Conservation (phyloP, 2,329 filamentous ascomycete species). For the Penicillium fuscoglaucum region DNA sequence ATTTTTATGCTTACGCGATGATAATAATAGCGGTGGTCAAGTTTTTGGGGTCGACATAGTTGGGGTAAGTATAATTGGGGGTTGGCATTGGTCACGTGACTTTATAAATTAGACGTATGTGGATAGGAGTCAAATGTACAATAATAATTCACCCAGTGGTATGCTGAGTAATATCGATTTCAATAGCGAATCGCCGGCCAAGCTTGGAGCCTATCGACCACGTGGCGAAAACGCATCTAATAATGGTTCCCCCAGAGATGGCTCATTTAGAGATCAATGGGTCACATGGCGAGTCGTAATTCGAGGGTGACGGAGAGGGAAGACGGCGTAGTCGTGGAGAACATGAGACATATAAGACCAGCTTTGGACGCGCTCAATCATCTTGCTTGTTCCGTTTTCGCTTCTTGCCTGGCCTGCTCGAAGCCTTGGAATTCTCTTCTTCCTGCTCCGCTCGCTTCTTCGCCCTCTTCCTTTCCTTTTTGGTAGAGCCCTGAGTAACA, state of each 20-base stretch:
- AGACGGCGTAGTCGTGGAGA: background rate
- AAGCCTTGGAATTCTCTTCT: background rate
- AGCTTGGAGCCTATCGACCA: background rate
- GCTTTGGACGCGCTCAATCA: background rate
- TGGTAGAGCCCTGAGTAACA: background rate
- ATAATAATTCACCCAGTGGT: background rate
- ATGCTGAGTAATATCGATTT: background rate
- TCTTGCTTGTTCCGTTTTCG: constrained; percentile 11
- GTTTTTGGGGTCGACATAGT: constrained; percentile 31
- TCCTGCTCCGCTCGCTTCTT: constrained; percentile 4
- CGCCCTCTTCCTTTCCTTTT: constrained; percentile 21
- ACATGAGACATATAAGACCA: background rate
- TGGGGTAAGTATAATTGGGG: constrained; percentile 4
- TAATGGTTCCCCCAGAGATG: background rate
- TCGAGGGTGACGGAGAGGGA: background rate
- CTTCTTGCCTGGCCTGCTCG: background rate
- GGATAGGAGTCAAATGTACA: background rate
- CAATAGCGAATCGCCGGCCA: background rate
- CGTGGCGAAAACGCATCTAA: background rate
- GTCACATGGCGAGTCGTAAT: background rate
- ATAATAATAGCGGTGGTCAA: constrained; percentile 36
- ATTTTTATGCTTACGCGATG: constrained; percentile 13
- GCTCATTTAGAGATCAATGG: background rate
- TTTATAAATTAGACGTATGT: background rate
- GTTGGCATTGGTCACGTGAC: background rate